Evolutionary conservation across 1,139 yeast species (phyloP), one percentile per base, ranked within the genome.

Genomic region (Debaryomyces subglobosus): DNA sequence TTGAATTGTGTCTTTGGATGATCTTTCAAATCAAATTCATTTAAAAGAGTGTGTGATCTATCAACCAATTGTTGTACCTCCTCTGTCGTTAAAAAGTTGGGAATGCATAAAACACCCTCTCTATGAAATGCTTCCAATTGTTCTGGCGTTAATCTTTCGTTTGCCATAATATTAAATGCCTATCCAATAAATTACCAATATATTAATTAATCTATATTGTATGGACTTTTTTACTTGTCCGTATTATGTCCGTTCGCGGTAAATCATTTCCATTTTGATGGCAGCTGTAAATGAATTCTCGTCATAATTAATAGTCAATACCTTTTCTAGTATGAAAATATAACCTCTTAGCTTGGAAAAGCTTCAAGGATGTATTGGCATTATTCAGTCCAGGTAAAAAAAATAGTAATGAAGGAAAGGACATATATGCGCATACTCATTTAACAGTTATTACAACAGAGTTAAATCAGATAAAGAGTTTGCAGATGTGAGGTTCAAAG

Each of bases 1-100:
- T 84, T 81, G 72, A 88, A 88, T 59, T 77, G 79, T 30, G 94
- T 87, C 64, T 79, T 66, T 10, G 96, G 95, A 58, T 88, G 95
- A n/a, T 68, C 65, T 2, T 68, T 60, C 5, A 84, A 58, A 53
- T 85, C 84, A 46, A 87, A 77, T 5, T 73, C 71, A 0, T 64
- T 56, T 42, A 86, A 71, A 23, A 87, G 65, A 21, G 62, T 49
- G 27, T 71, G 69, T 1, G 88, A 74, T 51, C 78, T 75, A 0
- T 51, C 46, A 43, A 83, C 62, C 37, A 86, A 65, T 1, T 55
- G 56, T 0, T 55, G 43, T 1, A 81, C 74, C 43, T 79, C 77
- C 1, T 68, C 71, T 0, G 63, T 58, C 1, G 71, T 58, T 13
- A 87, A 71, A 56, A 83, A 88, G 49, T 76, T 71, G 0, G 82